Evolutionary conservation across 495 filamentous ascomycete genomes (phyloP).

Genomic region (Annulohypoxylon bovei): DNA sequence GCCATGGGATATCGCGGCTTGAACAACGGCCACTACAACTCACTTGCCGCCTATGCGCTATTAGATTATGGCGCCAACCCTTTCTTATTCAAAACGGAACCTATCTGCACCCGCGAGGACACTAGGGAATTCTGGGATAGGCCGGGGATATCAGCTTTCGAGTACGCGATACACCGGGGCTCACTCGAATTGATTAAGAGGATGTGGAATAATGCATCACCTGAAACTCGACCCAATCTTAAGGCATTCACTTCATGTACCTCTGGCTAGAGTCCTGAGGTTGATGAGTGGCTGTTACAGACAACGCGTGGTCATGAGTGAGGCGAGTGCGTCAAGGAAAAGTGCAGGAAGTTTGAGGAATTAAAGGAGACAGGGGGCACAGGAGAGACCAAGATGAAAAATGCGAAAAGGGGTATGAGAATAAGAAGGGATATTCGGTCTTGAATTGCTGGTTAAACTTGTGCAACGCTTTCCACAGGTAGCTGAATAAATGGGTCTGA

Average conservation of each 20-base stretch:
- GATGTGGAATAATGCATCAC: background rate
- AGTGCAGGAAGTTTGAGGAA: too few relatives aligned
- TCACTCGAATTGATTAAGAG: background rate
- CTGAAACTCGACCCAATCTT: background rate
- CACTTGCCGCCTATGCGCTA: background rate
- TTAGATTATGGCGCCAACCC: background rate
- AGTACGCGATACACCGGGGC: background rate
- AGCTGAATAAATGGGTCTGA: too few relatives aligned
- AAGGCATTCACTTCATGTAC: background rate
- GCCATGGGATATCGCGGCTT: background rate
- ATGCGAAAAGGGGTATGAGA: too few relatives aligned
- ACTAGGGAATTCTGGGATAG: background rate
- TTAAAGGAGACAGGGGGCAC: too few relatives aligned
- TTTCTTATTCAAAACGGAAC: background rate
- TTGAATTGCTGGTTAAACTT: too few relatives aligned
- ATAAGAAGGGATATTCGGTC: too few relatives aligned
- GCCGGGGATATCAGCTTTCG: background rate
- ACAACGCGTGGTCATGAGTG: too few relatives aligned
- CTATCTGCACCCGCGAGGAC: background rate
- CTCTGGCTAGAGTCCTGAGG: background rate
- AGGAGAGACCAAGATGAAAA: too few relatives aligned
- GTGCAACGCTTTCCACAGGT: too few relatives aligned
- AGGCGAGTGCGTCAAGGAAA: too few relatives aligned
- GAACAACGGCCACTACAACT: too few relatives aligned
- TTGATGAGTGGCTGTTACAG: too few relatives aligned